Conservation (phyloP, 1,284 basidiomycete species). For the Cryptococcus wingfieldii region DNA sequence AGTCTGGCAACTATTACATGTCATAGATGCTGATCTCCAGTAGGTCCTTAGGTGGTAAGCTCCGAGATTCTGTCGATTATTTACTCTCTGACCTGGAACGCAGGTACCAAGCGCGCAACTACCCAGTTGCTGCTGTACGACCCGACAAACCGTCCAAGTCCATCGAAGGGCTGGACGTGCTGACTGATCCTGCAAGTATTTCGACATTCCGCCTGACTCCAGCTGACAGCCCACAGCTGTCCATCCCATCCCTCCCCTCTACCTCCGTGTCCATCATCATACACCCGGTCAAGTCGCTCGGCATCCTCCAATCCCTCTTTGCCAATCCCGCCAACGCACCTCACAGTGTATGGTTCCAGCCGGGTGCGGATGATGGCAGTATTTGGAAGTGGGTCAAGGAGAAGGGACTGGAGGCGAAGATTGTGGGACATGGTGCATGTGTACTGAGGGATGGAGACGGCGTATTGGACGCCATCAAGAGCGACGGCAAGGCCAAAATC, state of each 20-base stretch:
- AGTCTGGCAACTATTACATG: neutral
- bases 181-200: constrained; percentile 31
- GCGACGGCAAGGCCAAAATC: constrained; percentile 46
- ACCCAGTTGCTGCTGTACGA: constrained; percentile 56
- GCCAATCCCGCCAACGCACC: constrained; percentile 50
- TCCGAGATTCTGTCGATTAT: neutral
- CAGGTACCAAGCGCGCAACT: constrained; percentile 63
- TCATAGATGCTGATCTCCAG: neutral
- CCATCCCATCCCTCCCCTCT: constrained; percentile 60
- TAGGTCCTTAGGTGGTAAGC: constrained; percentile 52
- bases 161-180: constrained; percentile 32
- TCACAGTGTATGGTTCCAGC: constrained; percentile 76
- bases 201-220: constrained; percentile 50
- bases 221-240: constrained; percentile 52
- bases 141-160: constrained; percentile 38
- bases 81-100: neutral
- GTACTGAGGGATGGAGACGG: constrained; percentile 66
- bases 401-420: constrained; percentile 58
- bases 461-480: constrained; percentile 3
- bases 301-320: constrained; percentile 50
- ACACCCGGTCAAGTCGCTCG: constrained; percentile 57
- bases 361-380: constrained; percentile 66
- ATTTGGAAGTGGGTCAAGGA: constrained; percentile 56
- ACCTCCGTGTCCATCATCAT: constrained; percentile 79
- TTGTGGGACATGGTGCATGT: constrained; percentile 70